A percentile compares a stretch with the other conserved stretches of the same genome.
These are phyloP conservation scores for Aspergillus hancockii DNA, from an alignment of 495 filamentous ascomycete genomes.

Conservation along the genomic window DNA sequence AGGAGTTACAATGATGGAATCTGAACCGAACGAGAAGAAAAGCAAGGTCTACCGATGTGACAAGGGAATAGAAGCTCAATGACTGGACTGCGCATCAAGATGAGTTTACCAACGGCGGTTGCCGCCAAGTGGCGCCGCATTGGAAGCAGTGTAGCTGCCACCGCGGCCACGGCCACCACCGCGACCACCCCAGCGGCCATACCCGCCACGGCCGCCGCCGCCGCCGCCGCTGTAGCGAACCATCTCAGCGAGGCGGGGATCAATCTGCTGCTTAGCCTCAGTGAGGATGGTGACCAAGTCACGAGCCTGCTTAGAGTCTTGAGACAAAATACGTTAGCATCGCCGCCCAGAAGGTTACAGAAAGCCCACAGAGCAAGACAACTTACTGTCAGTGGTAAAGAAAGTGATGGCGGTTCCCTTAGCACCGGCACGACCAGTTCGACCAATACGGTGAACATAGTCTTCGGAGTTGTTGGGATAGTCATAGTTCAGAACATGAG, in stretches of 20 bases:
- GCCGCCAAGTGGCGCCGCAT: conserved; percentile 61
- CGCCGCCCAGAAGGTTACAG: background rate
- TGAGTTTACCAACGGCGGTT: conserved; percentile 61
- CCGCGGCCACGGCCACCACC: conserved; percentile 57
- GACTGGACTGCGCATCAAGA: conserved; percentile 25
- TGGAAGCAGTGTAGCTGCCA: conserved; percentile 60
- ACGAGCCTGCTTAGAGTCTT: conserved; percentile 97
- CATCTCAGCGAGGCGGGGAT: conserved; percentile 95
- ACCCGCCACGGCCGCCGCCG: conserved; percentile 68
- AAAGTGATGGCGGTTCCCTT: conserved; percentile 88
- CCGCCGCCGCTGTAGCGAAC: conserved; percentile 87
- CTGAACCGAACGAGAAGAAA: conserved; percentile 24
- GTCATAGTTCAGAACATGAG: conserved; percentile 99
- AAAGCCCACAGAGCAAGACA: background rate
- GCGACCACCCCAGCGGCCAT: conserved; percentile 62
- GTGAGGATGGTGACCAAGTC: conserved; percentile 89
- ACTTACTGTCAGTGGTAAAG: conserved; percentile 98
- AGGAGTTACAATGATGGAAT: conserved; percentile 39
- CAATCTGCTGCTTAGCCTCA: conserved; percentile 98
- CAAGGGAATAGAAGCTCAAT: conserved; percentile 34
- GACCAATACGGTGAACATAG: conserved; percentile 95
- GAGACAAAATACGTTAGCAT: conserved; percentile 31
- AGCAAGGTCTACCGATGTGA: conserved; percentile 39
- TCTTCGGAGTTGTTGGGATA: conserved; percentile 99
- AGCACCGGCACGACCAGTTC: conserved; percentile 90